Evolutionary conservation across 371 early-diverging fungal species (phyloP), one percentile per base, ranked within the genome.

Genomic region (Haplosporangium sp.): DNA sequence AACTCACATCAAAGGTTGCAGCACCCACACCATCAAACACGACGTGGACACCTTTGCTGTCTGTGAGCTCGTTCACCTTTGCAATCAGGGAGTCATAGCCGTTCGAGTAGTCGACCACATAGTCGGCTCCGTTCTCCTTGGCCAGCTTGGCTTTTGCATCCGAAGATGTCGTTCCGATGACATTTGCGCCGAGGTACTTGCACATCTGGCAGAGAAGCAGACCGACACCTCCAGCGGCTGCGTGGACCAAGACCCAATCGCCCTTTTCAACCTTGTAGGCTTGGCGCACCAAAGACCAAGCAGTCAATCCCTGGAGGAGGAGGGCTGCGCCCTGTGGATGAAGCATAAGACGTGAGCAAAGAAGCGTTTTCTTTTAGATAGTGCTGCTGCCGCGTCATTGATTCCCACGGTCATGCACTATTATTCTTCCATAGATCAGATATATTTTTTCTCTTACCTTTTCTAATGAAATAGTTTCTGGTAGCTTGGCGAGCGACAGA

Each of bases 1-100:
- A 75, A 11, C 92, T 92, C 5, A 76, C 85, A 45, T 95, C 94
- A 77, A 93, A 98, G 0, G 97, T 96, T 7, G 89, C 81, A 66
- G 93, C 93, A 36, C 98, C 98, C 16, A 98, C 95, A 54, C 97
- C 95, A 80, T 98, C 98, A 69, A 88, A 92, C 18, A 95, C 96
- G 18, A 89, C 96, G 47, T 95, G 90, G 16, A 93, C 95, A 12
- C 96, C 96, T 60, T 90, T 74, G 12, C 91, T 91, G 46, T 79
- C 77, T 0, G 97, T 95, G 48, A 98, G 87, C 53, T 89, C 86
- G 67, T 85, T 89, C 50, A 97, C 95, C 36, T 88, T 83, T 37
- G 87, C 87, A 3, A 88, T 81, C 7, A 89, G 82, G 57, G 92
- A 86, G 59, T 92, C 90, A 40, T 84, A 80, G 42, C 79, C 79